Conservation (phyloP, 2,329 filamentous ascomycete species). For the Penicillium capsulatum region DNA sequence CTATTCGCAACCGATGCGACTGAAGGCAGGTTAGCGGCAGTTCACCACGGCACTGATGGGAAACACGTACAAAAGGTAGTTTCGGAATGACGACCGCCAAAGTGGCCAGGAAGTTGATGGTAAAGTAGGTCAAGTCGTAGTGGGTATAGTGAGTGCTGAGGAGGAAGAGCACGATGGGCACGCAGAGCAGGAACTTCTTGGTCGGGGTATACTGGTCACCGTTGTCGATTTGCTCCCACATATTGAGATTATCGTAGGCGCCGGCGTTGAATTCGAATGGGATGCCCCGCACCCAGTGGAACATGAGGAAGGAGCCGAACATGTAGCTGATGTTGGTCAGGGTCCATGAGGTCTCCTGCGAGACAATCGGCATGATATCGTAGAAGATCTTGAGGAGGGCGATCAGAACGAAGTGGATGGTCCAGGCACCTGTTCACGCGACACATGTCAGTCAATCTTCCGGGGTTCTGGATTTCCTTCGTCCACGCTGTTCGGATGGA, state of each 20-base stretch:
- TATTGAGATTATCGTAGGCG: constrained; percentile 98
- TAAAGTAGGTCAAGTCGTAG: constrained; percentile 95
- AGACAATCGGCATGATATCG: constrained; percentile 92
- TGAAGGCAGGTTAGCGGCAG: constrained; percentile 40
- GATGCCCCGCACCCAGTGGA: constrained; percentile 95
- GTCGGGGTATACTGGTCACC: constrained; percentile 97
- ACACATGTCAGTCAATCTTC: constrained; percentile 16
- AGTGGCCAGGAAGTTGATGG: constrained; percentile 92
- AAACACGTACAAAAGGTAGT: constrained; percentile 75
- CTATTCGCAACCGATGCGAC: constrained; percentile 75
- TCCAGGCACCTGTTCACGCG: constrained; percentile 74
- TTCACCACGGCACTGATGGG: neutral
- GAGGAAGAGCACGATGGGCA: constrained; percentile 90
- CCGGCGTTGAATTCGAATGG: constrained; percentile 99
- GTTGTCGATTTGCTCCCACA: constrained; percentile 99
- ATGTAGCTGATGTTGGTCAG: constrained; percentile 99
- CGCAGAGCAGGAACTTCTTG: constrained; percentile 95
- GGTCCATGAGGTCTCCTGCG: constrained; percentile 98
- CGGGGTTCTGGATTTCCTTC: constrained; percentile 5
- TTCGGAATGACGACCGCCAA: constrained; percentile 94
- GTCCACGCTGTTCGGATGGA: constrained; percentile 11
- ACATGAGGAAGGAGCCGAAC: constrained; percentile 98
- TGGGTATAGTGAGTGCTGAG: constrained; percentile 98
- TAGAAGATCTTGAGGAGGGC: constrained; percentile 89
- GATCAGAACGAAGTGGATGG: constrained; percentile 93